Base-by-base conservation (phyloP, 306 rosid species). In the Gastrolobium bilobum region DNA sequence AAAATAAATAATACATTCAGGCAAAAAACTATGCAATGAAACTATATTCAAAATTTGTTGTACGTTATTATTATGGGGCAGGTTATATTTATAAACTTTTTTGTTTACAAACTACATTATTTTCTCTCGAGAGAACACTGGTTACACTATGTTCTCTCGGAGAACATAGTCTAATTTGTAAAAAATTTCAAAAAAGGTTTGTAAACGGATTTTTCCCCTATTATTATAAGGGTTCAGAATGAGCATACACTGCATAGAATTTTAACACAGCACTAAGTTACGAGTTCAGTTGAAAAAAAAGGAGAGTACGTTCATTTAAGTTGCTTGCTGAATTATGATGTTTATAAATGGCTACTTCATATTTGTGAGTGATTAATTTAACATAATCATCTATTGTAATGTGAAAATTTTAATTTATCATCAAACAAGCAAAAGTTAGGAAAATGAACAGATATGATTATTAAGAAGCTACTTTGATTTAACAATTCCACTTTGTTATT, bases 201-300 rank as follows among this genome's bases (percentile, higher is more conserved):
- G n/a, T n/a, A n/a, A n/a, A n/a, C n/a, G n/a, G n/a, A n/a, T n/a
- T n/a, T n/a, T n/a, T n/a, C n/a, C n/a, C n/a, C n/a, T n/a, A n/a
- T n/a, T n/a, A 20, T 20, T 20, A 20, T 20, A 20, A 20, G 26
- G 26, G 26, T 20, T 65, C 29, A 10, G 34, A 14, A 63, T 6
- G 37, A 63, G n/a, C 30, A 2, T 10, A 50, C 30, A 20, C 51
- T 29, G 9, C 13, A 26, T 37, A 31, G 10, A 60, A 47, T 44
- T 74, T 62, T 63, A 26, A 62, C 30, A 35, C 47, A 48, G 40
- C 48, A 46, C 37, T 15, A 44, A n/a, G 70, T 75, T 72, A 40
- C 35, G 53, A 5, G 66, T 47, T 31, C 59, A 46, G 3, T 47
- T 11, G 3, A 66, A 68, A 4, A 7, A 33, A 64, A 20, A 20